Base-by-base conservation (phyloP, 371 early-diverging fungal genomes). In the Mucor plumbeus region DNA sequence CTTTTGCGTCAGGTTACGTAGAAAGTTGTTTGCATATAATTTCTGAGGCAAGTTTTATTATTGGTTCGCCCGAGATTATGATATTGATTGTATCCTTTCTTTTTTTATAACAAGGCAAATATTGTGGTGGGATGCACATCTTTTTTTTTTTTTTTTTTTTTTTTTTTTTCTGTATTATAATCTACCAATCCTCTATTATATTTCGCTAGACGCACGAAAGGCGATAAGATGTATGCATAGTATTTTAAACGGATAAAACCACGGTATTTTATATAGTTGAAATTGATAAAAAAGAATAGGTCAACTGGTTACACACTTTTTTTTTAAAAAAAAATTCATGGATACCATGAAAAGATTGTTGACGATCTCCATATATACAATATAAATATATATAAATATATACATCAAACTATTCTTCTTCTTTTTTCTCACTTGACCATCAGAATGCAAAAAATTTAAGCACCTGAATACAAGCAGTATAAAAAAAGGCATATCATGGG, bases 51-150 rank as follows among this genome's bases (percentile, higher is more conserved):
- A 39, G 10, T 19, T 36, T 58, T 57, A 17, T 39, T 38, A 58
- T 58, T 58, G 58, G 58, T 38, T n/a, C 38, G 26, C 36, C 58
- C 58, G 58, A 58, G 36, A 39, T 58, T 58, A 40, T 58, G 39
- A 36, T 38, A 19, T 21, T 13, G 39, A 1, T 39, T 58, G 58
- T 58, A 36, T 39, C 15, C 15, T 38, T 39, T 40, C 33, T 14
- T 13, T 9, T 9, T 4, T 14, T 2, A 55, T 9, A 33, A 26
- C 26, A 26, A 26, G 26, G 26, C 26, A 26, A 26, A 26, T 26
- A 26, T 26, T 26, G 26, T 26, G 26, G 3, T 26, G 3, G 26
- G 3, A 26, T 9, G 34, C 21, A 14, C 26, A 26, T 26, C 1
- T 26, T 26, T 4, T 53, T 53, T 53, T 53, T 4, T 53, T 53